Base-by-base conservation (phyloP, 176 grass and related monocot species). In the Secale cereale region DNA sequence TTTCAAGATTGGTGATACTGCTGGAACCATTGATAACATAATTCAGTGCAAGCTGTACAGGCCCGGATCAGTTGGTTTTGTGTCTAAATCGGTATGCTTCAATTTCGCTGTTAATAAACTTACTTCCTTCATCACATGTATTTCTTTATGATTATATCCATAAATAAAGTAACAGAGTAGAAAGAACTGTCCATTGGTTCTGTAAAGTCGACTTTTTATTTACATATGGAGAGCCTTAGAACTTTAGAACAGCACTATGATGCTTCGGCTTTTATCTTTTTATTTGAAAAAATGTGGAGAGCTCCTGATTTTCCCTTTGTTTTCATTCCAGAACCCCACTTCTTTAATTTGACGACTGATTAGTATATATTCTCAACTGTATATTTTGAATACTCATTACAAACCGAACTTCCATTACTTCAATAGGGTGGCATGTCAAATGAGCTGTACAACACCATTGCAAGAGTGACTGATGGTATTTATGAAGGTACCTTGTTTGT, bases 1-100 rank as follows among this genome's bases (percentile, higher is more conserved):
- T 81, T 99, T 99, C 84, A 99, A 99, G 86, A 96, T 99, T 70
- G 97, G 93, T 74, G 93, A 99, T 91, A 99, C 97, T 79, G 93
- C 97, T 86, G 97, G 97, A 80, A 96, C 97, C 78, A 96, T 99
- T 80, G 97, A 96, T 30, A 99, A 99, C 82, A 99, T 99, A 84
- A 92, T 94, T 89, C 83, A 93, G 25, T 96, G 93, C 97, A 99
- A 99, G 85, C 93, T 99, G 84, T 99, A 99, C 88, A 90, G 97
- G 45, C 97, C 97, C 68, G 97, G 97, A 61, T 96, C 97, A 89
- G 88, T 99, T 72, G 97, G 97, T 81, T 99, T 99, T 80, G 97
- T 99, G 23, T 99, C 97, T 65, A 99, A 99, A 96, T 99, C 97
- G 84, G 97, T 99, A 94, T 75, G n/a, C 72, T 59, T 36, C 33